A percentile compares a stretch with the other conserved stretches of the same genome.
Conservation (phyloP, 148 eudicot genomes). For the Silene uniflora region DNA sequence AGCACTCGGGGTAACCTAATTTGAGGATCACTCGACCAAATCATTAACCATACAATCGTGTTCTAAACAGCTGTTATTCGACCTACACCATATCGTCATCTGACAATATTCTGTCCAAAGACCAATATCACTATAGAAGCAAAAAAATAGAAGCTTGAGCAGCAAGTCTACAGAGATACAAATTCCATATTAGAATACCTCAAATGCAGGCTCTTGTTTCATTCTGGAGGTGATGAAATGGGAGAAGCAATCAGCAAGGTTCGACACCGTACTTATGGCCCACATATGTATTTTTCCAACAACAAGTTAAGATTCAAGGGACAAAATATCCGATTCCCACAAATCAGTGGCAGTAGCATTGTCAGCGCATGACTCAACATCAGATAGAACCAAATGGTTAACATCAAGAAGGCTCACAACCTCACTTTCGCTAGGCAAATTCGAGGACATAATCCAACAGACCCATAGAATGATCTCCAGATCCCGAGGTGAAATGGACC, state of each 20-base stretch:
- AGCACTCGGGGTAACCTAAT: too few relatives aligned
- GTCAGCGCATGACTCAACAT: slow-evolving; percentile 51
- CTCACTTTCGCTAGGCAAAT: slow-evolving; percentile 25
- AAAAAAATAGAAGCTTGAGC: neutral
- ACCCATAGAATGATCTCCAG: slow-evolving; percentile 59
- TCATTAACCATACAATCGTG: neutral
- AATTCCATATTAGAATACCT: slow-evolving; percentile 38
- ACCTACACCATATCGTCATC: neutral
- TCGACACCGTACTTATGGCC: slow-evolving; percentile 65
- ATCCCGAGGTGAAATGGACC: slow-evolving; percentile 51
- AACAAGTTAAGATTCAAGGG: slow-evolving; percentile 48
- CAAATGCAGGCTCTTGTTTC: slow-evolving; percentile 31
- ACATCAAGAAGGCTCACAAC: slow-evolving; percentile 57
- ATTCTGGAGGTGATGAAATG: too few relatives aligned
- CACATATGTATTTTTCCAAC: slow-evolving; percentile 64
- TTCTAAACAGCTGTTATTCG: neutral
- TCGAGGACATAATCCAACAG: too few relatives aligned
- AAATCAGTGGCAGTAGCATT: slow-evolving; percentile 37
- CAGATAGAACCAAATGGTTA: slow-evolving; percentile 60
- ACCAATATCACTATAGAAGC: neutral
- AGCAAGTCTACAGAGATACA: too few relatives aligned
- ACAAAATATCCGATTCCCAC: slow-evolving; percentile 38
- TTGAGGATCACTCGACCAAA: too few relatives aligned
- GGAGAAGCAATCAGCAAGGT: too few relatives aligned
- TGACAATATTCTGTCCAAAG: neutral